Evolutionary conservation across 208 protist genomes (phyloP).

Genomic region (Zelonia costaricensis): DNA sequence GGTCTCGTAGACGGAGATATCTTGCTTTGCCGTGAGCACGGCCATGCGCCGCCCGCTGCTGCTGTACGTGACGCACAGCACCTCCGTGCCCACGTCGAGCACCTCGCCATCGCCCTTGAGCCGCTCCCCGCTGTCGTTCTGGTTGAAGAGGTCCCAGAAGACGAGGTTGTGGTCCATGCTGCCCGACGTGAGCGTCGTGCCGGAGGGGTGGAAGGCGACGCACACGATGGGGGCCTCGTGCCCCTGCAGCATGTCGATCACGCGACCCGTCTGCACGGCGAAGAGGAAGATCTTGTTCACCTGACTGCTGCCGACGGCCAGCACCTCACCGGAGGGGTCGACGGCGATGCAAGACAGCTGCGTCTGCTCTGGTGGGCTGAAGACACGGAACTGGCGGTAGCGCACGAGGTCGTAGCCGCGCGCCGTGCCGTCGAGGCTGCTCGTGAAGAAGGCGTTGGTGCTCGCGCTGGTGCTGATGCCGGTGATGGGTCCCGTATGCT

Average conservation of each 20-base stretch:
- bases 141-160: constrained; percentile 92
- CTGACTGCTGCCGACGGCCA: constrained; percentile 83
- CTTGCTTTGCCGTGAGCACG: constrained; percentile 82
- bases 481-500: constrained; percentile 86
- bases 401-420: constrained; percentile 92
- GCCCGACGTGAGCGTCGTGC: constrained; percentile 83
- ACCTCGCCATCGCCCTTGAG: constrained; percentile 87
- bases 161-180: constrained; percentile 88
- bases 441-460: constrained; percentile 92
- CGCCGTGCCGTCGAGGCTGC: constrained; percentile 90
- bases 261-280: constrained; percentile 89
- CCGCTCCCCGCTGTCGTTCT: constrained; percentile 80
- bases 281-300: constrained; percentile 90
- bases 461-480: constrained; percentile 77
- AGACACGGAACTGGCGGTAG: constrained; percentile 91
- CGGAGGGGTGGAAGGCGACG: constrained; percentile 88
- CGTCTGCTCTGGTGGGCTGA: constrained; percentile 69
- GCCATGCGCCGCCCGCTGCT: constrained; percentile 82
- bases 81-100: constrained; percentile 79
- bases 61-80: constrained; percentile 85
- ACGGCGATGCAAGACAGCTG: constrained; percentile 93
- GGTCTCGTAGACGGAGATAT: constrained; percentile 89
- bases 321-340: constrained; percentile 90
- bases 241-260: constrained; percentile 90
- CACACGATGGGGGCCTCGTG: constrained; percentile 89